Base-by-base conservation (phyloP, 106 monocot species). In the Phalaenopsis aphrodite region DNA sequence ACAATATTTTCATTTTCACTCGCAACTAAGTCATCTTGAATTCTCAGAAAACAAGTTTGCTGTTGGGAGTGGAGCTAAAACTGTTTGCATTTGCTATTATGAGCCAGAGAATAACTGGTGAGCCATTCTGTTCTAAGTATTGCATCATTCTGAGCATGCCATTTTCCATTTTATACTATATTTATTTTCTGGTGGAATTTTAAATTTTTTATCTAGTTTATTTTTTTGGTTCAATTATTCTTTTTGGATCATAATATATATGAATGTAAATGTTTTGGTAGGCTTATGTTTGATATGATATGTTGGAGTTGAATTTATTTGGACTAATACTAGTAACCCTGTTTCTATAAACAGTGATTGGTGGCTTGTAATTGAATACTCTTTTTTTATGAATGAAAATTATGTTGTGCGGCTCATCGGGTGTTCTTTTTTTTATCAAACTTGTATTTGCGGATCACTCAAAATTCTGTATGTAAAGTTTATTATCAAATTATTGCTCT, bases 61-160 rank as follows among this genome's bases (percentile, higher is more conserved):
- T 76, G 99, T 99, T 41, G 99, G 99, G 87, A 99, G 99, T 80
- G 99, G 99, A 45, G 94, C 92, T 61, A 99, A 95, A 85, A 91
- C 93, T 83, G 89, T 99, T 72, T 99, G 94, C 68, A 84, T 99
- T 78, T 99, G 99, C 85, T 99, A 99, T 84, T 99, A 99, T 75
- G 99, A 99, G 67, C 89, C 91, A 80, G 99, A 99, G 79, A 99
- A 95, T 88, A 90, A 99, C 83, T 99, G 99, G 99, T 99, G 91
- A 82, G 41, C 45, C 15, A 82, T 75, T 56, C 36, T 24, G 55
- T 56, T 82, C 45, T 10, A 15, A 21, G 19, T 69, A 39, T 69
- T 69, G 69, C 74, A 45, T 74, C 74, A 74, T 43, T 43, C n/a
- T 5, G 19, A 2, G 19, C 43, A 74, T 74, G 41, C 18, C 30